Percentiles rank a stretch among this genome's conserved stretches.
These are phyloP conservation scores for Phytopythium boreale DNA, from an alignment of 352 stramenopile species.

Conservation along the genomic window DNA sequence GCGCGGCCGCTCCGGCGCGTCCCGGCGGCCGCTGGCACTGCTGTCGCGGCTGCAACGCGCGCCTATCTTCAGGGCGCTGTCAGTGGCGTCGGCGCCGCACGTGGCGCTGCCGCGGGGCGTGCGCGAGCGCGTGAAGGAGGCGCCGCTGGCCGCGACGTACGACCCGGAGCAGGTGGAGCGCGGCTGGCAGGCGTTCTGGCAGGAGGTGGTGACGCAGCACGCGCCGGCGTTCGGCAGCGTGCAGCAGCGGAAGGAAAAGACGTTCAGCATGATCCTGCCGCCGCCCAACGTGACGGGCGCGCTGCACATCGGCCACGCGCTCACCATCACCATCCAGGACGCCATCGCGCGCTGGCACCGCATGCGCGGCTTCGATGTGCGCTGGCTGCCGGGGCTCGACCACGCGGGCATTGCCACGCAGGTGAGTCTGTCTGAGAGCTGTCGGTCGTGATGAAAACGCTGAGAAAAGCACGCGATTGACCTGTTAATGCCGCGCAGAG, in stretches of 20 bases:
- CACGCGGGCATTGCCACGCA: conserved; percentile 99
- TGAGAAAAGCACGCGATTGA: neutral
- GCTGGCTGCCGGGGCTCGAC: conserved; percentile 97
- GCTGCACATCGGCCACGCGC: conserved; percentile 97
- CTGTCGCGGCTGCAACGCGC: neutral
- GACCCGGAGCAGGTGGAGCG: conserved; percentile 61
- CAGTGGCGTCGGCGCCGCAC: conserved; percentile 3
- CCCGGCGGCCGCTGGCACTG: neutral
- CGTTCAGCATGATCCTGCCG: conserved; percentile 90
- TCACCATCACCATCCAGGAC: conserved; percentile 98
- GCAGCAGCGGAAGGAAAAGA: conserved; percentile 8
- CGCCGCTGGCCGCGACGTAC: conserved; percentile 56
- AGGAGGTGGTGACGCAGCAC: conserved; percentile 35
- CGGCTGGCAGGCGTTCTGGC: conserved; percentile 76
- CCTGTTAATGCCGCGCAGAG: conserved; percentile 88
- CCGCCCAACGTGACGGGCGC: conserved; percentile 98
- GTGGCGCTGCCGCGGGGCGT: conserved; percentile 43
- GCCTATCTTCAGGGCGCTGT: neutral
- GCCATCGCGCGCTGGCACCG: conserved; percentile 95
- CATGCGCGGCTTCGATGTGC: conserved; percentile 96
- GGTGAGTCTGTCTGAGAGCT: conserved; percentile 7
- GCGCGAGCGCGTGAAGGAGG: conserved; percentile 41
- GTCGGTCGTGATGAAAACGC: neutral
- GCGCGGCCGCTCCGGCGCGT: neutral
- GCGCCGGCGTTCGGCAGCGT: conserved; percentile 2